Percentiles rank a stretch among this genome's conserved stretches.
These are phyloP conservation scores for Cairneyella variabilis DNA, from an alignment of 495 filamentous ascomycete species.

Conservation along the genomic window DNA sequence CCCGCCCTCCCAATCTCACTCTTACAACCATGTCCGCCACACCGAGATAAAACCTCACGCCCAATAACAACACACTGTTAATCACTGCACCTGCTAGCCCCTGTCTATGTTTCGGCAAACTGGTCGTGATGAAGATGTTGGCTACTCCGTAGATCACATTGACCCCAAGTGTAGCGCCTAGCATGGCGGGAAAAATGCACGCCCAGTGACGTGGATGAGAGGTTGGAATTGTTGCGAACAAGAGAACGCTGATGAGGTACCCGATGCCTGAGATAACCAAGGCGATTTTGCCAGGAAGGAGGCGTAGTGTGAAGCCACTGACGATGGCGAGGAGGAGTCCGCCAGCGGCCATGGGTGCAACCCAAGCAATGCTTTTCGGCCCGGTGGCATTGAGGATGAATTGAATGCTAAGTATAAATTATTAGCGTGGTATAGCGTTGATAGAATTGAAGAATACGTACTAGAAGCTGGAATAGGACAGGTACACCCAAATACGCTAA, in stretches of 20 bases:
- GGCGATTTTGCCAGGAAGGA: constrained; percentile 65
- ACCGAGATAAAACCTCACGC: constrained; percentile 71
- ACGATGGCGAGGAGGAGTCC: constrained; percentile 64
- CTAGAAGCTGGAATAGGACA: constrained; percentile 1
- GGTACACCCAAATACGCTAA: background rate
- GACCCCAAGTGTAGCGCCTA: constrained; percentile 72
- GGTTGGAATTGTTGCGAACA: constrained; percentile 66
- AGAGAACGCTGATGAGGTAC: constrained; percentile 54
- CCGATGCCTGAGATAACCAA: constrained; percentile 64
- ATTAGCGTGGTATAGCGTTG: background rate
- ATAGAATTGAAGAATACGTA: background rate
- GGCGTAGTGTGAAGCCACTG: constrained; percentile 73
- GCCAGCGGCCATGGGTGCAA: constrained; percentile 65
- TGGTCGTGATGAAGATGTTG: constrained; percentile 78
- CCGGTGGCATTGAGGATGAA: constrained; percentile 64
- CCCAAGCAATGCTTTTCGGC: constrained; percentile 71
- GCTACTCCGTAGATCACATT: constrained; percentile 78
- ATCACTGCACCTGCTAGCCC: constrained; percentile 67
- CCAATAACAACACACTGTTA: constrained; percentile 55
- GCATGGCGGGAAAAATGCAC: constrained; percentile 75
- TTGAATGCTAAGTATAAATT: background rate
- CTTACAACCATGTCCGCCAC: constrained; percentile 56
- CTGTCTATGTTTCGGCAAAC: constrained; percentile 61
- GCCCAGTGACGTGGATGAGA: constrained; percentile 53
- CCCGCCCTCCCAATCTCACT: constrained; percentile 24